phyloP scores from a whole-genome alignment of 1,284 basidiomycete species.

The Cryptococcus sp. region DNA sequence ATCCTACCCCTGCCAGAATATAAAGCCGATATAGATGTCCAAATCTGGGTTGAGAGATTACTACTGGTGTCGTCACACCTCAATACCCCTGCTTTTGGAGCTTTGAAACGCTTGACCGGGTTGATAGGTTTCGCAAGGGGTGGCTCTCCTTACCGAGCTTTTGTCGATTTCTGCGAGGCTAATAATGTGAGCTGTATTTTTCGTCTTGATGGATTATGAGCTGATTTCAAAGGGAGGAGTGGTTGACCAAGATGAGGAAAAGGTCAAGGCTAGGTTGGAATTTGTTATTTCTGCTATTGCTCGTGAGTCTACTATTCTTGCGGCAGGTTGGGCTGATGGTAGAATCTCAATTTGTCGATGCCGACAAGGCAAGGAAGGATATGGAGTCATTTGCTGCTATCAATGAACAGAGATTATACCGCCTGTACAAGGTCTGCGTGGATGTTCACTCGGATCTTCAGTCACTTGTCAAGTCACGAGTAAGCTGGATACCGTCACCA shows the following conservation, averaged over 20 bases:
- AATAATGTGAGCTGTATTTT: slow-evolving; percentile 63
- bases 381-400: slow-evolving; percentile 76
- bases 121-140: slow-evolving; percentile 51
- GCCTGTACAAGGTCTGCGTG: slow-evolving; percentile 71
- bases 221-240: slow-evolving; percentile 63
- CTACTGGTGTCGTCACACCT: slow-evolving; percentile 69
- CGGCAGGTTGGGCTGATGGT: slow-evolving; percentile 13
- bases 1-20: slow-evolving; percentile 77
- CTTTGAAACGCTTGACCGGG: slow-evolving; percentile 61
- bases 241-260: slow-evolving; percentile 71
- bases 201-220: not conserved
- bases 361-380: slow-evolving; percentile 70
- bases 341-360: slow-evolving; percentile 57
- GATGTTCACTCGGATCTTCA: slow-evolving; percentile 81
- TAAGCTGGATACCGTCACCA: too few species aligned
- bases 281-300: slow-evolving; percentile 51
- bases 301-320: slow-evolving; percentile 6
- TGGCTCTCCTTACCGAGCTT: slow-evolving; percentile 47
- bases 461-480: slow-evolving; percentile 69
- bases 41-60: slow-evolving; percentile 78
- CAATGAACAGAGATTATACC: slow-evolving; percentile 83
- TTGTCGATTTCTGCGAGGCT: slow-evolving; percentile 64
- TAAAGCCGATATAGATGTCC: slow-evolving; percentile 57
- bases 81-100: slow-evolving; percentile 58
- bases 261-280: slow-evolving; percentile 57